These are phyloP conservation scores for Kickxella alabastrina DNA, from an alignment of 192 early-diverging fungal genomes.

Conservation along the genomic window DNA sequence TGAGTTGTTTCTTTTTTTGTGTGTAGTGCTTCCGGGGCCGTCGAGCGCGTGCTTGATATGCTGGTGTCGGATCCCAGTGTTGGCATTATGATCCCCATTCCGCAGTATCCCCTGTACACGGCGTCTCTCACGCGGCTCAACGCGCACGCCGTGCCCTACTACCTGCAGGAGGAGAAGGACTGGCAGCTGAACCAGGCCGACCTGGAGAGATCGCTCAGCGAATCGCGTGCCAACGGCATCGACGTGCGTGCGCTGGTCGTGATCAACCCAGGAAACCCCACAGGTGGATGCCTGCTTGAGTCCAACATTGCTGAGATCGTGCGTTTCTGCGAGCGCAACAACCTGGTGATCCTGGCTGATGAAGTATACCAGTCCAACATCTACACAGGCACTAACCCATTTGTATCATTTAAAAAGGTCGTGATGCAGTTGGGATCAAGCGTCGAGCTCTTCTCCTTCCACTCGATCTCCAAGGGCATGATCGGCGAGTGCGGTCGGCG, in stretches of 20 bases:
- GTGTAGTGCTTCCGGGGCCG: slow-evolving; percentile 75
- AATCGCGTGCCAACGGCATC: slow-evolving; percentile 63
- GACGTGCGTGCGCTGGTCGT: slow-evolving; percentile 94
- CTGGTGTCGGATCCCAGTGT: slow-evolving; percentile 71
- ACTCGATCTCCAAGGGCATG: slow-evolving; percentile 97
- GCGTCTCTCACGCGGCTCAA: slow-evolving; percentile 83
- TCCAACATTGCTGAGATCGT: slow-evolving; percentile 89
- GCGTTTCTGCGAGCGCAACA: slow-evolving; percentile 78
- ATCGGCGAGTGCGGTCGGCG: slow-evolving; percentile 96
- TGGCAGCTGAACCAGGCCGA: slow-evolving; percentile 76
- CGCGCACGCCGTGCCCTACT: slow-evolving; percentile 89
- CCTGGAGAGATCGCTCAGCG: slow-evolving; percentile 59
- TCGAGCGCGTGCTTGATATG: slow-evolving; percentile 87
- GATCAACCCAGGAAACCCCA: slow-evolving; percentile 99
- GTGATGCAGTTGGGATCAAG: slow-evolving; percentile 68
- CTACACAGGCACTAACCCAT: slow-evolving; percentile 77
- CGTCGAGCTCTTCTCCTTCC: slow-evolving; percentile 93
- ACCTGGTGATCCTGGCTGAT: slow-evolving; percentile 86
- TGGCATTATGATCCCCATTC: slow-evolving; percentile 98
- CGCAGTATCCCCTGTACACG: slow-evolving; percentile 97
- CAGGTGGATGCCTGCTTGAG: slow-evolving; percentile 80
- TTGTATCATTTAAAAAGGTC: slow-evolving; percentile 96
- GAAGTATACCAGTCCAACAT: slow-evolving; percentile 99
- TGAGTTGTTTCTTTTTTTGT: neutral
- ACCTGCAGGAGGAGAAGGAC: slow-evolving; percentile 77